Evolutionary conservation across 2,329 filamentous ascomycete species (phyloP).

Genomic region (Clarireedia hainanense): DNA sequence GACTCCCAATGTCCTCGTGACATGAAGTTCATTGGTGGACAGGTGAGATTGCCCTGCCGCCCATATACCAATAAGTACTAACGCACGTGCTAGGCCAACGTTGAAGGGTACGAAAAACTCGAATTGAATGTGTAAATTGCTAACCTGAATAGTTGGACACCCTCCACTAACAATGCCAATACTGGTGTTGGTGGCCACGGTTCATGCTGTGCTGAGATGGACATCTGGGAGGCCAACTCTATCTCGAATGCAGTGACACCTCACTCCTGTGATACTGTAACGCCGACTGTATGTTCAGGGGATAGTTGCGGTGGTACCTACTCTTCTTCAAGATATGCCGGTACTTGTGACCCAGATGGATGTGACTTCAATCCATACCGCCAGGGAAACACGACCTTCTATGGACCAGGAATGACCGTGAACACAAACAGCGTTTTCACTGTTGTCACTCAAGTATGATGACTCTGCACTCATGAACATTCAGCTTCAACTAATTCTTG

Average conservation of each 20-base stretch:
- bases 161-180: conserved; percentile 42
- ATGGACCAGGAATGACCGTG: conserved; percentile 45
- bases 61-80: too few relatives aligned
- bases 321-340: conserved; percentile 40
- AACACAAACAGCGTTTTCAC: conserved; percentile 46
- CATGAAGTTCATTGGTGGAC: conserved; percentile 45
- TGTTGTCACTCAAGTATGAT: conserved; percentile 43
- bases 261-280: conserved; percentile 42
- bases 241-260: conserved; percentile 50
- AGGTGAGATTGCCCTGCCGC: conserved; percentile 27
- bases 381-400: conserved; percentile 48
- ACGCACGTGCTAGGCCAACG: not conserved
- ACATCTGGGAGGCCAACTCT: conserved; percentile 58
- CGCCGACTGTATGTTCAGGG: conserved; percentile 36
- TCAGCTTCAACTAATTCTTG: not conserved
- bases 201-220: conserved; percentile 61
- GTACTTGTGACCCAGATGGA: conserved; percentile 51
- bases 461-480: not conserved
- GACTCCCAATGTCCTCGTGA: conserved; percentile 50
- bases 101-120: not conserved
- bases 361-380: conserved; percentile 57
- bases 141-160: conserved; percentile 35
- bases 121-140: not conserved
- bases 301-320: conserved; percentile 33
- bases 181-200: conserved; percentile 46